Conservation (phyloP, 441 rosid species). For the Mallotus repandus region DNA sequence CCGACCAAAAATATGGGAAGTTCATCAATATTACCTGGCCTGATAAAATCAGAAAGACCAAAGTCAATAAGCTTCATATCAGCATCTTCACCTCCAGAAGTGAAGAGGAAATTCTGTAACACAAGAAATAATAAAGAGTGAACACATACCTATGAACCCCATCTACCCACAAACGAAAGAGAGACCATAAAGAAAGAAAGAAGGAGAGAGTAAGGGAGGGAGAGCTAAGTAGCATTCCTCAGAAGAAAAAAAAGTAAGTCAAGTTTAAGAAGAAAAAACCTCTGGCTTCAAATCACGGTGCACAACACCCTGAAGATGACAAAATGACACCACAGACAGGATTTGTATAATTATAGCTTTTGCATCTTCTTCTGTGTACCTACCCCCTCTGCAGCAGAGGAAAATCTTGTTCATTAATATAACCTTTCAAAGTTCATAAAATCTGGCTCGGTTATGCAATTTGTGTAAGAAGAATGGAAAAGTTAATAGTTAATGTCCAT, state of each 20-base stretch:
- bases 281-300: conserved; percentile 96
- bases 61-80: conserved; percentile 90
- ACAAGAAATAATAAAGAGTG: conserved; percentile 4
- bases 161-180: not conserved
- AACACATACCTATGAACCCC: not conserved
- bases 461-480: not conserved
- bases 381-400: conserved; percentile 66
- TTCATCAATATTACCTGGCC: conserved; percentile 58
- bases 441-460: conserved; percentile 9
- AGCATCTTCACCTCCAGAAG: conserved; percentile 74
- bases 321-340: conserved; percentile 77
- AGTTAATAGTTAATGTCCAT: not conserved
- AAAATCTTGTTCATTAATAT: conserved; percentile 15
- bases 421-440: conserved; percentile 15
- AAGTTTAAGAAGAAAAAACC: conserved; percentile 40
- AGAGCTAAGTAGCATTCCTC: conserved; percentile 4
- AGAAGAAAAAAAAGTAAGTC: not conserved
- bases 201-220: not conserved
- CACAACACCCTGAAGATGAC: conserved; percentile 97
- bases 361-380: conserved; percentile 85
- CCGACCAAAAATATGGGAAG: conserved; percentile 12
- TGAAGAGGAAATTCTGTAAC: conserved; percentile 79
- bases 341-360: conserved; percentile 77
- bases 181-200: no score
- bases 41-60: conserved; percentile 87